These are phyloP conservation scores for Solanum appendiculatum DNA, from an alignment of 257 asterid species.

Conservation along the genomic window DNA sequence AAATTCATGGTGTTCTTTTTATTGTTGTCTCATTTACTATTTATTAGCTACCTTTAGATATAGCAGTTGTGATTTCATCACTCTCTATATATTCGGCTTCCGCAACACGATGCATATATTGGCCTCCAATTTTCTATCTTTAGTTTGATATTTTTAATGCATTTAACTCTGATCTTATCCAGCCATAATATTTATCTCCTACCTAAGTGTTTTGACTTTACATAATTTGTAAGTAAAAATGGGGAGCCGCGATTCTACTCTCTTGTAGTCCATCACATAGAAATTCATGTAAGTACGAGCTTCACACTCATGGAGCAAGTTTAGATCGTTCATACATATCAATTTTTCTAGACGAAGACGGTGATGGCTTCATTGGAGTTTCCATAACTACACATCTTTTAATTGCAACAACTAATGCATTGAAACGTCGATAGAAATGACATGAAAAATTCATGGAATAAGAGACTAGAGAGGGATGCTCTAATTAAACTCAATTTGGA, in stretches of 20 bases:
- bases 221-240: not conserved
- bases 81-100: no score
- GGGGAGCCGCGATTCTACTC: constrained; percentile 18
- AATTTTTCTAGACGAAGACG: constrained; percentile 27
- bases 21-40: no score
- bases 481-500: not conserved
- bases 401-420: constrained; percentile 25
- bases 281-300: constrained; percentile 20
- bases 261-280: constrained; percentile 14
- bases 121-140: not conserved
- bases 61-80: no score
- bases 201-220: no score
- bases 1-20: no score
- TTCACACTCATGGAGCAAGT: constrained; percentile 16
- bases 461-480: not conserved
- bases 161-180: no score
- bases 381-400: constrained; percentile 24
- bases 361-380: constrained; percentile 18
- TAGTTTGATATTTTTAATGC: no score
- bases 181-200: no score
- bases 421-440: not conserved
- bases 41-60: no score
- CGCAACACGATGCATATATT: no score
- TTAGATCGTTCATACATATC: constrained; percentile 14
- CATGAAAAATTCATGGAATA: not conserved